Evolutionary conservation across 768 basidiomycete genomes (phyloP), one percentile per base, ranked within the genome.

Genomic region (Termitomyces sp.): DNA sequence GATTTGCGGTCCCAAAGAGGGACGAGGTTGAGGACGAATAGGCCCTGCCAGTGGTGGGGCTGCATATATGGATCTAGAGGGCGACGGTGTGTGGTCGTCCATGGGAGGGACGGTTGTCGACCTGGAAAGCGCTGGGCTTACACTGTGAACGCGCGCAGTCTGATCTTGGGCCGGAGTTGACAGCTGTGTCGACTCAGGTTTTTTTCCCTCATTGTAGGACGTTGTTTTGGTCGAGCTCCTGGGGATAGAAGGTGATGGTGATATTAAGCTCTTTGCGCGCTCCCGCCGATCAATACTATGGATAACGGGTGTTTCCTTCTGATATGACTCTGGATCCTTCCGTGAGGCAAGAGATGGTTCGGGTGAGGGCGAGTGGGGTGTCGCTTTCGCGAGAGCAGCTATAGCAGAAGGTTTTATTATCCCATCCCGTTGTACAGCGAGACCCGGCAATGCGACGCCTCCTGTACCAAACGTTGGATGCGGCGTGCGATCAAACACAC

Each of bases 381-480:
- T 48, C 3, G 56, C 6, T 41, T 62, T 60, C 16, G 55, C 14
- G 16, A 51, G 45, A 24, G 55, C 56, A 43, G 54, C 54, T 18
- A 58, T 35, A 20, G 47, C 52, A 20, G 62, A 60, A 30, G 58
- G 56, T 18, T 60, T 58, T 24, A 46, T 46, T 35, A 26, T 28
- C 22, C 49, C 44, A 53, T 60, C 57, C 46, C 52, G 41, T 16
- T 67, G 66, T 38, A 64, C 67, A 10, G 74, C 74, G 77, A 92
- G 80, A 3, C 90, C 90, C 8, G 87, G 87, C 83, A 92, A 83
- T 11, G 88, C 90, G 50, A 90, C 72, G 20, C 87, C 87, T 16
- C 86, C 85, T 55, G 77, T 79, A 18, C 90, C 90, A 67, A 92
- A 92, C 47, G 91, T 68, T 2, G 90, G 90, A 71, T 92, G 90